Evolutionary conservation across 257 asterid species (phyloP).

Genomic region (Solanum arcanum): DNA sequence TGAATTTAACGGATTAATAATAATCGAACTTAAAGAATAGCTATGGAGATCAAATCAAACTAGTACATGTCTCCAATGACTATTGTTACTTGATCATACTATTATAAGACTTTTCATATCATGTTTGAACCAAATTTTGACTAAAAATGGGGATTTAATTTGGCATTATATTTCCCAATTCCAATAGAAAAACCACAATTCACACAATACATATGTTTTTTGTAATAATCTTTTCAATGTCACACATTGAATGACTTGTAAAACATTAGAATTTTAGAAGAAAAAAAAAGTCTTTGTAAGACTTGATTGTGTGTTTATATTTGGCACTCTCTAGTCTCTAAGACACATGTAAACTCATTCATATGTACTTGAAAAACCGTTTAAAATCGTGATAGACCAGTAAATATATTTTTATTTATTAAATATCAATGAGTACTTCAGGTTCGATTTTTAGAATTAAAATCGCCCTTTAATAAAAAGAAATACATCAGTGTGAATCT

Average conservation of each 20-base stretch:
- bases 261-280: background rate
- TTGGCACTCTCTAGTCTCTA: background rate
- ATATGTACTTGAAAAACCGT: background rate
- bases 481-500: background rate
- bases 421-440: background rate
- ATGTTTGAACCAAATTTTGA: background rate
- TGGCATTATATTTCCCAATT: background rate
- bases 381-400: fast-evolving
- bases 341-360: background rate
- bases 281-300: background rate
- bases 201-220: background rate
- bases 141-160: background rate
- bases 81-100: background rate
- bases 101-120: background rate
- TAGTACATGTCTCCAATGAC: background rate
- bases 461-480: background rate
- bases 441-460: background rate
- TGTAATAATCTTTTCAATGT: background rate
- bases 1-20: too few relatives aligned
- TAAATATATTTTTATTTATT: background rate
- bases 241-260: background rate
- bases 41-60: background rate
- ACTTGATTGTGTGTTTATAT: background rate
- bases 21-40: background rate
- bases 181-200: background rate